Conservation (phyloP, 2,329 filamentous ascomycete species). For the Mollisia scopiformis region DNA sequence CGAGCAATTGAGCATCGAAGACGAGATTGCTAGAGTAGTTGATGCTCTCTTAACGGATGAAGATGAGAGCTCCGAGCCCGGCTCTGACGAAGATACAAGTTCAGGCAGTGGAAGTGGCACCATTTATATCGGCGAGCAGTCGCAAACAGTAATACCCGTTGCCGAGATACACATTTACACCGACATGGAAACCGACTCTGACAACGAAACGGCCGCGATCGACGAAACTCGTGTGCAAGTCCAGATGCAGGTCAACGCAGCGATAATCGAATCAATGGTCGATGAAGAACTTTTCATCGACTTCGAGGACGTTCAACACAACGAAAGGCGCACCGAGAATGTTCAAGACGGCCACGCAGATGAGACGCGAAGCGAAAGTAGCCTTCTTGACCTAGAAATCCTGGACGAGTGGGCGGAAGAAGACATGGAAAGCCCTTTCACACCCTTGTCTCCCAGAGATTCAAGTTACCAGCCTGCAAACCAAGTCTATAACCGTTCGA, state of each 20-base stretch:
- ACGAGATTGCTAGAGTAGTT: background rate
- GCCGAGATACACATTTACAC: background rate
- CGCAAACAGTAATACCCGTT: background rate
- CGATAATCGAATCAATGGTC: background rate
- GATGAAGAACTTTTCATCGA: background rate
- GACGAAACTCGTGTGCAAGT: background rate
- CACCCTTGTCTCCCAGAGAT: no score
- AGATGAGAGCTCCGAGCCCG: background rate
- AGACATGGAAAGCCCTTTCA: background rate
- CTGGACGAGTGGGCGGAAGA: no score
- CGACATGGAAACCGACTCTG: background rate
- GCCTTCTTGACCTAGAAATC: background rate
- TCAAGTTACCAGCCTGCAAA: no score
- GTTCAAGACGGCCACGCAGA: background rate
- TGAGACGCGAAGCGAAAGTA: background rate
- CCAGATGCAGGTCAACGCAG: background rate
- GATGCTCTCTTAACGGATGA: background rate
- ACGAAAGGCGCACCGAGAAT: background rate
- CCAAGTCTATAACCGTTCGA: no score
- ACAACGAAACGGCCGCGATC: background rate
- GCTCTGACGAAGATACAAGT: background rate
- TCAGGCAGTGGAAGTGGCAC: background rate
- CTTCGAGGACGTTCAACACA: background rate
- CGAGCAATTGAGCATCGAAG: background rate
- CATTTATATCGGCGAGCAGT: background rate